Evolutionary conservation across 202 grass and related monocot species (phyloP).

Genomic region (Hordeum pubiflorum): DNA sequence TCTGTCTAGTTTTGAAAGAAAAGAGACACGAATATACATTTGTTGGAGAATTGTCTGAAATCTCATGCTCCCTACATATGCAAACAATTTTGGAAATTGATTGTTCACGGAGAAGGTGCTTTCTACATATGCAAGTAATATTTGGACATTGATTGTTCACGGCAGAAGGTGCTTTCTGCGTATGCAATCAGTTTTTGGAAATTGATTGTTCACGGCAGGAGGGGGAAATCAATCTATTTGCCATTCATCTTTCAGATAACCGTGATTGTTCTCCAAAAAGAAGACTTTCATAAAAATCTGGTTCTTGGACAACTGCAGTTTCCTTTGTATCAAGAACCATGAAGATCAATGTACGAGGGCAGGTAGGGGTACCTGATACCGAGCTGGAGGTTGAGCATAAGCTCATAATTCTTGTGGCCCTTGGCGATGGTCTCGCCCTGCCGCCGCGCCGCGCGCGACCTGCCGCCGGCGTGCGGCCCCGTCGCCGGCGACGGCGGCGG

Average conservation of each 20-base stretch:
- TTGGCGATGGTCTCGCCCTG: slow-evolving; percentile 94
- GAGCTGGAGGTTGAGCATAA: slow-evolving; percentile 99
- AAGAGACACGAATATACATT: background rate
- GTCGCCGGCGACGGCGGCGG: slow-evolving; percentile 47
- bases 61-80: background rate
- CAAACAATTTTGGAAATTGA: slow-evolving; percentile 17
- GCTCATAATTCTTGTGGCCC: slow-evolving; percentile 98
- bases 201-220: background rate
- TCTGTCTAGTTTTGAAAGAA: background rate
- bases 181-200: slow-evolving; percentile 8
- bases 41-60: background rate
- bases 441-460: slow-evolving; percentile 42
- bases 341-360: background rate
- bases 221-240: background rate
- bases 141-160: slow-evolving; percentile 7
- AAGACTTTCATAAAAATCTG: background rate
- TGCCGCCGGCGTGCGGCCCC: slow-evolving; percentile 37
- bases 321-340: background rate
- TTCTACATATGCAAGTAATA: background rate
- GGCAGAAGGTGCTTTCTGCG: background rate
- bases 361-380: slow-evolving; percentile 60
- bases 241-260: background rate
- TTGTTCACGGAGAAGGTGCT: background rate
- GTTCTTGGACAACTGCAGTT: background rate
- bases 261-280: background rate